Base-by-base conservation (phyloP, 768 basidiomycete genomes). In the Tulasnella sp. region DNA sequence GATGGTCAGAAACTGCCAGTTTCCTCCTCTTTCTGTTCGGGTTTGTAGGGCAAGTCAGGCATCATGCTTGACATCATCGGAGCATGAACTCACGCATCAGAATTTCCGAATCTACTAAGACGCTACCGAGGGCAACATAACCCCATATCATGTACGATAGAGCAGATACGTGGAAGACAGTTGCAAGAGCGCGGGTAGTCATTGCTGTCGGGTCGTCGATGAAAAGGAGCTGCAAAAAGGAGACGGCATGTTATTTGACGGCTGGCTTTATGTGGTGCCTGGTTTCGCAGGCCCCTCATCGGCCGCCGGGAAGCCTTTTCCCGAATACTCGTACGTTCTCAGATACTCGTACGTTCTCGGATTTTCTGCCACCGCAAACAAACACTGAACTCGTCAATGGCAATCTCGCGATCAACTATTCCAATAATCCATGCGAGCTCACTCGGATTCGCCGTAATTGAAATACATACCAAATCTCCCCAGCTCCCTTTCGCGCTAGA, bases 1-100 rank as follows among this genome's bases (percentile, higher is more conserved):
- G 79, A 93, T 91, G 0, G 93, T 95, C 74, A 94, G 83, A 80
- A 88, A 94, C 81, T 91, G 90, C 68, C 86, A 87, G 79, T 89
- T 88, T 0, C 92, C 92, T 1, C 91, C 91, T 37, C 71, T 73
- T 49, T 79, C 72, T 73, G 7, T 71, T 12, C 1, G 38, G 69
- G 69, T 31, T 39, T 15, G 2, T 15, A 45, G 31, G 34, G n/a
- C 69, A 39, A 45, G 22, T 45, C 36, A 38, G 4, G 8, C 36
- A 19, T 15, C 4, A 19, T 34, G 25, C 3, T 36, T 67, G 29
- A 39, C 42, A 39, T 25, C 37, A 31, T 36, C 4, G 19, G n/a
- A 25, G 37, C 69, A 8, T 25, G 6, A 71, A 71, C 69, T 39
- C 25, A 71, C 69, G 37, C 42, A 39, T 71, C 25, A 36, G 38